A percentile compares a stretch with the other conserved stretches of the same genome.
phyloP scores from a whole-genome alignment of 1,139 yeast genomes.

The Debaryomyces robertsiae region DNA sequence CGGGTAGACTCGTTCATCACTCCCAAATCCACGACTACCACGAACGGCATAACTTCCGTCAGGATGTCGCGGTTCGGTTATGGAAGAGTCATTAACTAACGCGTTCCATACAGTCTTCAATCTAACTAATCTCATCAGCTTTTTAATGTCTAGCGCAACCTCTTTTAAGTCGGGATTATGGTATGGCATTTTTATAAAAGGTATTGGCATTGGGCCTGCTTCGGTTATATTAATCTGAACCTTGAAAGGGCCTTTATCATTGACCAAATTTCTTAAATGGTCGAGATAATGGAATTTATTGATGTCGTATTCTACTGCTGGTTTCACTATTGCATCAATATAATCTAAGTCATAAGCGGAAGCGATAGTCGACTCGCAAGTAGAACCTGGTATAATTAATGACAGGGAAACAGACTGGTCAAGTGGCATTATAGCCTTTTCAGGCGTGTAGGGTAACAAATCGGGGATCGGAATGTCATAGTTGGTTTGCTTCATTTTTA shows the following conservation, averaged over 20 bases:
- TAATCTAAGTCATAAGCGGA: constrained; percentile 38
- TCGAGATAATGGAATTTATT: constrained; percentile 32
- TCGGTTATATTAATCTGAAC: constrained; percentile 33
- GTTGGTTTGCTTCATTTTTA: constrained; percentile 31
- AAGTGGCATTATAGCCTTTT: constrained; percentile 12
- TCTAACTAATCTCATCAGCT: constrained; percentile 28
- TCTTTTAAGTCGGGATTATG: constrained; percentile 24
- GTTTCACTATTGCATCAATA: constrained; percentile 38
- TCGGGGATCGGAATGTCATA: constrained; percentile 37
- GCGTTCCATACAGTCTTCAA: constrained; percentile 34
- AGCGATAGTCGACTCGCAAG: constrained; percentile 20
- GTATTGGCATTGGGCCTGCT: constrained; percentile 37
- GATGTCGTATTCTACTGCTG: constrained; percentile 39
- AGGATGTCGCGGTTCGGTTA: constrained; percentile 13
- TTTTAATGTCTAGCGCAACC: constrained; percentile 37
- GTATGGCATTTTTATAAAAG: constrained; percentile 34
- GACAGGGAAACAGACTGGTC: constrained; percentile 11
- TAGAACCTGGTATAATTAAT: constrained; percentile 25
- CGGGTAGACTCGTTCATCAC: constrained; percentile 32
- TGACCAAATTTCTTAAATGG: constrained; percentile 23
- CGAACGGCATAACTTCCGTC: constrained; percentile 35
- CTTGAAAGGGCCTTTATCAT: constrained; percentile 40
- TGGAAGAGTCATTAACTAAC: constrained; percentile 12
- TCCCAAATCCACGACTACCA: constrained; percentile 34
- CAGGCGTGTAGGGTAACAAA: constrained; percentile 34